phyloP scores from a whole-genome alignment of 208 protist genomes.

The Balamuthia mandrillaris region DNA sequence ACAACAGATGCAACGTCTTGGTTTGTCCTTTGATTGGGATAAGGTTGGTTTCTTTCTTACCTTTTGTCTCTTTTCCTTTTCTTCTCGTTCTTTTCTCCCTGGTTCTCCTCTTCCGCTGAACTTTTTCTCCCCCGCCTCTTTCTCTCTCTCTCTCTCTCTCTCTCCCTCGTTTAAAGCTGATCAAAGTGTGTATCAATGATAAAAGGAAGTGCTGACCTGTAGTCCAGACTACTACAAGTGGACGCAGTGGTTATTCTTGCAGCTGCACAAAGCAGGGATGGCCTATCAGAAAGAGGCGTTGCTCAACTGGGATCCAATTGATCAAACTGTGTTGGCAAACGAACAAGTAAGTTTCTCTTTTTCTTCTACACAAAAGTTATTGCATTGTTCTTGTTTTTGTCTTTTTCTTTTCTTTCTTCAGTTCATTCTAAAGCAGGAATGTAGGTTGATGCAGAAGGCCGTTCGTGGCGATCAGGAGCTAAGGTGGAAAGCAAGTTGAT shows the following conservation, averaged over 20 bases:
- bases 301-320: conserved; percentile 76
- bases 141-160: conserved; percentile 29
- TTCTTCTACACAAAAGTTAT: not conserved
- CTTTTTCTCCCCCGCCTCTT: too few species aligned
- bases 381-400: too few species aligned
- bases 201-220: conserved; percentile 70
- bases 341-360: conserved; percentile 66
- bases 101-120: not conserved
- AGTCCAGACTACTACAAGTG: conserved; percentile 75
- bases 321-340: conserved; percentile 80
- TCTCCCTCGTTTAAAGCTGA: not conserved
- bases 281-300: conserved; percentile 66
- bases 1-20: conserved; percentile 64
- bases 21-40: conserved; percentile 75
- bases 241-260: conserved; percentile 80
- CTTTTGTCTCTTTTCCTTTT: conserved; percentile 31
- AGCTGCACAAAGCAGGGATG: conserved; percentile 65
- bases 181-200: too few species aligned
- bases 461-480: conserved; percentile 75
- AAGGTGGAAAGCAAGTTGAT: conserved; percentile 69
- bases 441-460: conserved; percentile 72
- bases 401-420: too few species aligned
- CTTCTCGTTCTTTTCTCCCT: not conserved
- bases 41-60: conserved; percentile 11
- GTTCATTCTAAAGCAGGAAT: too few species aligned